These are phyloP conservation scores for Ochetophila trinervis DNA, from an alignment of 306 rosid genomes.

Conservation along the genomic window DNA sequence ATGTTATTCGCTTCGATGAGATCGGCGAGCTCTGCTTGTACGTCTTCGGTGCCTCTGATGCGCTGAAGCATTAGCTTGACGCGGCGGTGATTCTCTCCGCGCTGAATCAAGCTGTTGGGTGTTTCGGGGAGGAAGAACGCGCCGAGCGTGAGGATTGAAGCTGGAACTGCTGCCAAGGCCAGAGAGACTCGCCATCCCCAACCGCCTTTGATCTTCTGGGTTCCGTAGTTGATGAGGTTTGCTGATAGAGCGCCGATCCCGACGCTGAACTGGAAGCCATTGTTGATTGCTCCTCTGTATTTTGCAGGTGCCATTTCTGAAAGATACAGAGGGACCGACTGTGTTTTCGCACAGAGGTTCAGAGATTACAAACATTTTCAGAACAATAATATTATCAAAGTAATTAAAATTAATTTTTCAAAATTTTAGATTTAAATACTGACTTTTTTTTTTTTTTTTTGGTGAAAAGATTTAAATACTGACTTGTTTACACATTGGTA, in stretches of 20 bases:
- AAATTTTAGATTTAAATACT: too few species aligned
- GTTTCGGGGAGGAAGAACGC: conserved; percentile 82
- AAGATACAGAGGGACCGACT: conserved; percentile 77
- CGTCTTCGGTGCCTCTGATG: conserved; percentile 49
- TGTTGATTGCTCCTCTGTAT: conserved; percentile 69
- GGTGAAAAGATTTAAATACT: too few species aligned
- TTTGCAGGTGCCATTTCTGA: conserved; percentile 78
- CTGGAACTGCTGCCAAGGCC: conserved; percentile 72
- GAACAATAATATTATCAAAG: too few species aligned
- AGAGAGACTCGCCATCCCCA: conserved; percentile 75
- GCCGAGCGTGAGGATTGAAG: conserved; percentile 56
- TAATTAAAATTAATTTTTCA: too few species aligned
- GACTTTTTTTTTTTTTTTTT: too few species aligned
- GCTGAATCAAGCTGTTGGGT: conserved; percentile 74
- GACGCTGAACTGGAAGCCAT: conserved; percentile 75
- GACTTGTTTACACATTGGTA: too few species aligned
- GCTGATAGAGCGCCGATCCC: conserved; percentile 63
- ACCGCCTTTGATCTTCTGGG: conserved; percentile 56
- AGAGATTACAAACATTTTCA: too few species aligned
- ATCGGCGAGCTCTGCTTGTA: conserved; percentile 51
- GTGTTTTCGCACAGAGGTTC: not conserved
- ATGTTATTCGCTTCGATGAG: conserved; percentile 40
- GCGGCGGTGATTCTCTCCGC: conserved; percentile 32
- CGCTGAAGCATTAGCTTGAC: conserved; percentile 52
- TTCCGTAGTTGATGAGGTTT: conserved; percentile 64